Base-by-base conservation (phyloP, 2,329 filamentous ascomycete genomes). In the Fusarium algeriense region DNA sequence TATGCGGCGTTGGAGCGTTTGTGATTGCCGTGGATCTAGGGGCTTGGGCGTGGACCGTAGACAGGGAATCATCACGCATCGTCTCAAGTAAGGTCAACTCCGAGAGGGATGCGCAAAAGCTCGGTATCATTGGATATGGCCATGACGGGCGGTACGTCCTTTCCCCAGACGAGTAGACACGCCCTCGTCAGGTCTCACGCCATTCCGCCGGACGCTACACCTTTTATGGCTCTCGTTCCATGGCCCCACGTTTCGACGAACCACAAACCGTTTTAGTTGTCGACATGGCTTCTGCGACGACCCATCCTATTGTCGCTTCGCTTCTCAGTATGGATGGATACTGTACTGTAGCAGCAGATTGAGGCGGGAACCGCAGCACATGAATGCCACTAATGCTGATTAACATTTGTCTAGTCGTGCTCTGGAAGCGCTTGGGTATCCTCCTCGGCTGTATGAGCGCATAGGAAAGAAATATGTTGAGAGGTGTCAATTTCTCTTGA, bases 161-260 rank as follows among this genome's bases (percentile, higher is more conserved):
- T 75, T 74, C 74, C 74, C 74, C 69, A 69, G 69, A 76, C 67
- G 63, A 64, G 63, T 53, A 74, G 45, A 67, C 58, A 72, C 64
- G 37, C 68, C 64, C 69, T 61, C 64, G 72, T 67, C 64, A 56
- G 38, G 58, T 38, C 68, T 76, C 75, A 76, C 74, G 75, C 75
- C 75, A 76, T 76, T 70, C 73, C 71, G 66, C 71, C 71, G 69
- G 73, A 66, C 71, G 60, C 75, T 75, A 76, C 74, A 69, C 75
- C 75, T 66, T 64, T 76, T 75, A 58, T 58, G 66, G 73, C 67
- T 68, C 71, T 75, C 67, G 65, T 64, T 67, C 67, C 74, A 75
- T 69, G 74, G 73, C 68, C 67, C 74, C 73, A 75, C 69, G 71
- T 67, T 69, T 71, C 49, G 70, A 73, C 68, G 53, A 73, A 75